Evolutionary conservation across 139 green algal species (phyloP).

Genomic region (Coelastrella sp.): DNA sequence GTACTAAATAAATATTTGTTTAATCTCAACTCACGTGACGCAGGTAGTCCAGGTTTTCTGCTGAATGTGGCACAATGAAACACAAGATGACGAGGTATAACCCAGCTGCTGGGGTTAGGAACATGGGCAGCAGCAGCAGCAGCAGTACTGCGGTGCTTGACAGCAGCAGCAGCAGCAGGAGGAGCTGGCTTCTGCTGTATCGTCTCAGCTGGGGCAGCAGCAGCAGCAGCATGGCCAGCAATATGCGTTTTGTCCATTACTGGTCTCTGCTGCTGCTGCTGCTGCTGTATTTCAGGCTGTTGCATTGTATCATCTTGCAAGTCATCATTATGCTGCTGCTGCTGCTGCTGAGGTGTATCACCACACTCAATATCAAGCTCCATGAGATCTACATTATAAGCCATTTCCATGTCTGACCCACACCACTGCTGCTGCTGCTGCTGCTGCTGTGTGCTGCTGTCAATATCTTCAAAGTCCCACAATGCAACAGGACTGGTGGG

Average conservation of each 20-base stretch:
- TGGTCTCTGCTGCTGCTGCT: conserved; percentile 9
- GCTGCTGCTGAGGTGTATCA: neutral
- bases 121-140: neutral
- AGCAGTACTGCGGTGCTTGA: neutral
- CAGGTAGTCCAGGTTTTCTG: conserved; percentile 59
- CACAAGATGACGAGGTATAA: conserved; percentile 57
- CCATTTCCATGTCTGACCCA: neutral
- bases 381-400: too few species aligned
- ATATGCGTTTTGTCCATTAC: too few species aligned
- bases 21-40: conserved; percentile 58
- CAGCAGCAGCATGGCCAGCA: too few species aligned
- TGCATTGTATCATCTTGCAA: too few species aligned
- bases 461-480: conserved; percentile 34
- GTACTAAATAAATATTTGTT: too few species aligned
- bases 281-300: neutral
- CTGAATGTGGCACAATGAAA: conserved; percentile 78
- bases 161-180: conserved; percentile 8
- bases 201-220: too few species aligned
- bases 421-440: neutral
- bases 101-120: conserved; percentile 21
- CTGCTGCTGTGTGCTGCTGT: neutral
- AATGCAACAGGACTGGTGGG: conserved; percentile 13
- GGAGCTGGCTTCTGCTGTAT: neutral
- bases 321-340: neutral
- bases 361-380: neutral